Evolutionary conservation across 2,329 filamentous ascomycete genomes (phyloP).

Genomic region (Coniochaeta pulveracea): DNA sequence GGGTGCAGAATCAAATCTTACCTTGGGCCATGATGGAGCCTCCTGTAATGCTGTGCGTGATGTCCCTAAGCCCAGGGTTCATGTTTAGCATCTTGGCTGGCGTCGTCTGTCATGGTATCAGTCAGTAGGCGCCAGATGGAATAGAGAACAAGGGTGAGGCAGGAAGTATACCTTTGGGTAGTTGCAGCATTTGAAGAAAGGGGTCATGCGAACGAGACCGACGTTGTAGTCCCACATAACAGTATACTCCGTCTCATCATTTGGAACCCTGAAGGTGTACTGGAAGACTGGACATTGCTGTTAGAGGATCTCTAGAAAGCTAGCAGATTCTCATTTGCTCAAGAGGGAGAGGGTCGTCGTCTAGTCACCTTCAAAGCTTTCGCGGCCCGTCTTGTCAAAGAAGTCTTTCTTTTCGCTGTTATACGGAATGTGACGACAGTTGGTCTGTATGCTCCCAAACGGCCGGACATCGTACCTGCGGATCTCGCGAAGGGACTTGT

Average conservation of each 20-base stretch:
- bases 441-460: conserved; percentile 48
- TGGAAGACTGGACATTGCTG: conserved; percentile 54
- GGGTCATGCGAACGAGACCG: conserved; percentile 85
- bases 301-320: not conserved
- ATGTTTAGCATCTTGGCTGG: conserved; percentile 71
- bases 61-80: conserved; percentile 76
- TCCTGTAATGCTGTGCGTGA: conserved; percentile 89
- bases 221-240: conserved; percentile 98
- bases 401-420: conserved; percentile 91
- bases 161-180: conserved; percentile 65
- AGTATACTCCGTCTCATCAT: conserved; percentile 53
- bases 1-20: conserved; percentile 29
- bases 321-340: no score
- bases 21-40: conserved; percentile 85
- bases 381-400: conserved; percentile 71
- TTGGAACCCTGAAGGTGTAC: conserved; percentile 68
- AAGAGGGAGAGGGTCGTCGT: not conserved
- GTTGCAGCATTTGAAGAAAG: conserved; percentile 84
- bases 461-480: conserved; percentile 55
- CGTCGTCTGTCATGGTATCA: conserved; percentile 50
- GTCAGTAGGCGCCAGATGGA: not conserved
- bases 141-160: no score
- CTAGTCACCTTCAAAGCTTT: conserved; percentile 72
- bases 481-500: conserved; percentile 44
- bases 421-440: conserved; percentile 75